phyloP scores from a whole-genome alignment of 306 rosid genomes.

The Sesbania bispinosa region DNA sequence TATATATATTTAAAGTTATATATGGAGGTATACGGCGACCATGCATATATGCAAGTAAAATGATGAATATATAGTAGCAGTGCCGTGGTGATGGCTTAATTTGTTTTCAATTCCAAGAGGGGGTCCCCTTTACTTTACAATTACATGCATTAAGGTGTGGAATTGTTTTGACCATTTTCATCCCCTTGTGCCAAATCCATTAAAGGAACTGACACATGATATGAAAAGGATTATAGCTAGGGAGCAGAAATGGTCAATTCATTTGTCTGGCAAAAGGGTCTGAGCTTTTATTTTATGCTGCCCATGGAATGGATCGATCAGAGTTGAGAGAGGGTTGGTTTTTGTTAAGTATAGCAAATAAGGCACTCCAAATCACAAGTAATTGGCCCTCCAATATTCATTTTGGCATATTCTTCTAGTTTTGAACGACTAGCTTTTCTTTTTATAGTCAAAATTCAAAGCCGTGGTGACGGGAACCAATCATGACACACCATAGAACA shows the following conservation, averaged over 20 bases:
- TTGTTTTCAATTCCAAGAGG: conserved; percentile 37
- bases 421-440: background rate
- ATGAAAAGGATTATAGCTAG: conserved; percentile 18
- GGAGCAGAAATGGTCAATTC: conserved; percentile 41
- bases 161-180: conserved; percentile 37
- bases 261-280: conserved; percentile 32
- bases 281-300: background rate
- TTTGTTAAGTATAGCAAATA: too few species aligned
- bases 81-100: conserved; percentile 45
- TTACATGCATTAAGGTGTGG: conserved; percentile 30
- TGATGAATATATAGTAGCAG: background rate
- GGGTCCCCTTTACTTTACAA: conserved; percentile 41
- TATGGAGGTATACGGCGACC: too few species aligned
- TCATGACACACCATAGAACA: conserved; percentile 19
- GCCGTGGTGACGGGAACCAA: too few species aligned
- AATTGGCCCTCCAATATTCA: conserved; percentile 24
- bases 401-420: background rate
- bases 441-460: conserved; percentile 33
- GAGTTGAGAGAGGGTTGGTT: too few species aligned
- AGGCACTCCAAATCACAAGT: background rate
- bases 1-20: too few species aligned
- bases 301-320: too few species aligned
- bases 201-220: conserved; percentile 26
- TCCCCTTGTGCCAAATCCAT: background rate
- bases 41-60: background rate